Percentiles rank a stretch among this genome's conserved stretches.
phyloP scores from a whole-genome alignment of 2,329 filamentous ascomycete genomes.

The Fusarium sp. region DNA sequence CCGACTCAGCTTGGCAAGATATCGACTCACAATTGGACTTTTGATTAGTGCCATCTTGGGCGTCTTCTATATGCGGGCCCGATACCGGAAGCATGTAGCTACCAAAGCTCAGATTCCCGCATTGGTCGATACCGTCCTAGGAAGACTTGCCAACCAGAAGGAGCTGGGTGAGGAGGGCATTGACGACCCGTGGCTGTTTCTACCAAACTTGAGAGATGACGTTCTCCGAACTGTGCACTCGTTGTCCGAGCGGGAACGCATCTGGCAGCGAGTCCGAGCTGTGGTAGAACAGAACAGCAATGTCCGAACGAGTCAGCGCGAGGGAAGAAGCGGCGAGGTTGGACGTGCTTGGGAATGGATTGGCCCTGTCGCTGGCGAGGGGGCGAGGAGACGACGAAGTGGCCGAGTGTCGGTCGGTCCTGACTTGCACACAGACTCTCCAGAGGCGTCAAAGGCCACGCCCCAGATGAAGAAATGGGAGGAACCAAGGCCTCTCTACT shows the following conservation, averaged over 20 bases:
- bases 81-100: conserved; percentile 70
- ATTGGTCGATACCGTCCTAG: conserved; percentile 85
- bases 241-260: conserved; percentile 76
- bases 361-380: conserved; percentile 63
- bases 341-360: conserved; percentile 78
- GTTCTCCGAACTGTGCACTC: conserved; percentile 85
- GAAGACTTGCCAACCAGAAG: conserved; percentile 85
- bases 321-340: conserved; percentile 73
- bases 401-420: conserved; percentile 61
- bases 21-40: conserved; percentile 86
- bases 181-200: conserved; percentile 82
- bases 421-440: conserved; percentile 52
- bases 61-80: conserved; percentile 71
- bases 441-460: conserved; percentile 40
- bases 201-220: conserved; percentile 91
- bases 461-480: conserved; percentile 54
- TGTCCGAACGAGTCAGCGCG: conserved; percentile 78
- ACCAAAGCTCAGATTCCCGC: conserved; percentile 80
- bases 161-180: conserved; percentile 76
- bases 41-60: conserved; percentile 63
- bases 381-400: conserved; percentile 60
- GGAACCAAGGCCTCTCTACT: conserved; percentile 57
- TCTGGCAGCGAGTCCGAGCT: conserved; percentile 85
- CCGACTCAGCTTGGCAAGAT: conserved; percentile 82
- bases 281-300: conserved; percentile 96